Percentiles rank a stretch among this genome's conserved stretches.
Conservation (phyloP, 345 rosid genomes). For the Gossypium mustelinum region DNA sequence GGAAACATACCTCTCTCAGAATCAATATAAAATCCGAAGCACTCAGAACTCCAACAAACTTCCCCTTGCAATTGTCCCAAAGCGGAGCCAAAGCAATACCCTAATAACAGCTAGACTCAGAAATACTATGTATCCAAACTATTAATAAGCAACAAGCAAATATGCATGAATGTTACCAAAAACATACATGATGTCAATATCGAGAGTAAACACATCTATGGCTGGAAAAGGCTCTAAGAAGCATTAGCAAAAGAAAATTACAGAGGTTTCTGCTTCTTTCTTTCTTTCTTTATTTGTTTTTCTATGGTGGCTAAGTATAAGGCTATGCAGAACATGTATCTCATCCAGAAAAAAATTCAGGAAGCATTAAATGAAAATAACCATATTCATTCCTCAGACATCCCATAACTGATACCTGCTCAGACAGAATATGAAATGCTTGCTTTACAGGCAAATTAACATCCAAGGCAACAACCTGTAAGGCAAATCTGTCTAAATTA, state of each 20-base stretch:
- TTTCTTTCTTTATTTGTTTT: neutral
- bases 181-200: neutral
- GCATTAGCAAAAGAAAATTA: neutral
- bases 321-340: slow-evolving; percentile 1
- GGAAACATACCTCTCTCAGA: slow-evolving; percentile 54
- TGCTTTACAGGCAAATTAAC: slow-evolving; percentile 53
- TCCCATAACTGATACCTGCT: slow-evolving; percentile 41
- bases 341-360: neutral
- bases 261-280: neutral
- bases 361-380: neutral
- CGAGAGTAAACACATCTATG: neutral
- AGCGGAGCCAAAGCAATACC: slow-evolving; percentile 69
- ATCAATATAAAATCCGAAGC: slow-evolving; percentile 67
- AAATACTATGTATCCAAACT: slow-evolving; percentile 23
- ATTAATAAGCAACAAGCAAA: slow-evolving; percentile 23
- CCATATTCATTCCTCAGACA: neutral
- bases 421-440: slow-evolving; percentile 53
- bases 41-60: slow-evolving; percentile 68
- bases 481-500: slow-evolving; percentile 25
- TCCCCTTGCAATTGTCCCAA: slow-evolving; percentile 62
- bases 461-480: slow-evolving; percentile 55
- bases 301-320: neutral
- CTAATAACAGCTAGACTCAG: slow-evolving; percentile 41
- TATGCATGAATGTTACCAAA: slow-evolving; percentile 8
- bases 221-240: neutral